Evolutionary conservation across 2,329 filamentous ascomycete species (phyloP).

Genomic region (Colletotrichum plurivorum): DNA sequence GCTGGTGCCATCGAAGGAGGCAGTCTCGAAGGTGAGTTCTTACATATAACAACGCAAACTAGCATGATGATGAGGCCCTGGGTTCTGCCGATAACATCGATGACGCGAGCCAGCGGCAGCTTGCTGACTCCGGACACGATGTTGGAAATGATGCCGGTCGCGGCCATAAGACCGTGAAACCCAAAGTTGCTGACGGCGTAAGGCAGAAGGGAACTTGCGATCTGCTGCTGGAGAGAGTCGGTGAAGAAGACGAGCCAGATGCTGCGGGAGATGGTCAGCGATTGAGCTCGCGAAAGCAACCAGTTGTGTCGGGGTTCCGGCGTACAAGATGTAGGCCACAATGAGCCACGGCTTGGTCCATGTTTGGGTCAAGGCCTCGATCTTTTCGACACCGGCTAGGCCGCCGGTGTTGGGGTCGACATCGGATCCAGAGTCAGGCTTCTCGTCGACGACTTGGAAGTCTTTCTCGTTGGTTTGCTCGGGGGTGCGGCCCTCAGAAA

Average conservation of each 20-base stretch:
- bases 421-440: conserved; percentile 7
- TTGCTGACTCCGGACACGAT: conserved; percentile 48
- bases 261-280: conserved; percentile 43
- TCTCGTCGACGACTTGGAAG: conserved; percentile 18
- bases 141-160: conserved; percentile 60
- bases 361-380: conserved; percentile 55
- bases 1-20: no score
- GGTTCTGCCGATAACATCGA: conserved; percentile 55
- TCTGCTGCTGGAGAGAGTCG: conserved; percentile 56
- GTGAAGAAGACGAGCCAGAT: conserved; percentile 61
- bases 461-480: conserved; percentile 5
- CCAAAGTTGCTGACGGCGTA: conserved; percentile 57
- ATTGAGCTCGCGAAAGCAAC: neutral
- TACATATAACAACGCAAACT: conserved; percentile 30
- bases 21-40: neutral
- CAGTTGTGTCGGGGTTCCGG: neutral
- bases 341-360: conserved; percentile 56
- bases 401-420: conserved; percentile 28
- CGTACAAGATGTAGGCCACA: conserved; percentile 56
- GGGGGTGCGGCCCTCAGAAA: neutral
- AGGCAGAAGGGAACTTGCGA: conserved; percentile 49
- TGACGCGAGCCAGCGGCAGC: conserved; percentile 54
- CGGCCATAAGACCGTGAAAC: conserved; percentile 61
- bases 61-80: conserved; percentile 52
- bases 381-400: conserved; percentile 52